phyloP scores from a whole-genome alignment of 1,284 basidiomycete species.

The Somion occarium region DNA sequence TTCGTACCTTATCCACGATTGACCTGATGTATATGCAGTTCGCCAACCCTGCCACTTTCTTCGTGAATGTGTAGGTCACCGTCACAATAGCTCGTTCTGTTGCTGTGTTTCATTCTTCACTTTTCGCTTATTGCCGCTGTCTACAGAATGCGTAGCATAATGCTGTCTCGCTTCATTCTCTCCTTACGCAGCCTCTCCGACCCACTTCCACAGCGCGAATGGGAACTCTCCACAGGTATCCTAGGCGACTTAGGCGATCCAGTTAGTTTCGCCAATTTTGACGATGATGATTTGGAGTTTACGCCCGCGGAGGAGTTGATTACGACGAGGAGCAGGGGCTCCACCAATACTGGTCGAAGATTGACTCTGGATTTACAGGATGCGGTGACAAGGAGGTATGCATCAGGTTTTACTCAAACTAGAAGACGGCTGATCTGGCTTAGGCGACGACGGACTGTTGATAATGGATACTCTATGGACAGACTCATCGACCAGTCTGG shows the following conservation, averaged over 20 bases:
- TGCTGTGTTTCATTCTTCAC: not conserved
- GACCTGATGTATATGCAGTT: not conserved
- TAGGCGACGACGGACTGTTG: too few relatives aligned
- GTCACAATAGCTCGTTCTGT: not conserved
- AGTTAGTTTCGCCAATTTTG: not conserved
- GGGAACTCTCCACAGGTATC: not conserved
- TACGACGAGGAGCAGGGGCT: too few relatives aligned
- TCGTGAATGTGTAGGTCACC: not conserved
- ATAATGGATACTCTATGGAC: too few relatives aligned
- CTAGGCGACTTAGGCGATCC: not conserved
- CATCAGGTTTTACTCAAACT: too few relatives aligned
- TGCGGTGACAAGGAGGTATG: too few relatives aligned
- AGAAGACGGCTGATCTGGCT: too few relatives aligned
- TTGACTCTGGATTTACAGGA: too few relatives aligned
- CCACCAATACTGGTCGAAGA: too few relatives aligned
- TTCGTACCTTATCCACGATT: not conserved
- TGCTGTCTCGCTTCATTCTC: not conserved
- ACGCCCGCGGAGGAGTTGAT: too few relatives aligned
- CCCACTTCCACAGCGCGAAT: not conserved
- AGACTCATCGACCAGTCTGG: too few relatives aligned
- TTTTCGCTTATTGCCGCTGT: not conserved
- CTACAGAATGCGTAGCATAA: not conserved
- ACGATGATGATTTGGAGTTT: not conserved
- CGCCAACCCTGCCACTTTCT: not conserved
- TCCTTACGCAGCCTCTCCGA: not conserved